Evolutionary conservation across 192 early-diverging fungal genomes (phyloP).

Genomic region (Linnemannia exigua): DNA sequence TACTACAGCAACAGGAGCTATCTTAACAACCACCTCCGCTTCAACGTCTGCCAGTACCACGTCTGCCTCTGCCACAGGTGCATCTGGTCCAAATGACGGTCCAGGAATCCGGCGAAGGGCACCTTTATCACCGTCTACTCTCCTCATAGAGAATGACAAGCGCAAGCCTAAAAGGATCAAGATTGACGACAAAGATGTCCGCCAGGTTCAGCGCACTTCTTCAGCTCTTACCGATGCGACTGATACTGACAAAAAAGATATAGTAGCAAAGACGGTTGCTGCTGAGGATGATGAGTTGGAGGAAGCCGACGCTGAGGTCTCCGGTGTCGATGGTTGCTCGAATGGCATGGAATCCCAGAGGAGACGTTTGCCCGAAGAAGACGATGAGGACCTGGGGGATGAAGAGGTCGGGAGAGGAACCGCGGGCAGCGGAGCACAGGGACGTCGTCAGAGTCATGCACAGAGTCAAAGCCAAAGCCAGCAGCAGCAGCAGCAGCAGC

Average conservation of each 20-base stretch:
- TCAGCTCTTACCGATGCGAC: constrained; percentile 7
- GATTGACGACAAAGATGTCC: constrained; percentile 44
- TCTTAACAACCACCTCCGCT: background rate
- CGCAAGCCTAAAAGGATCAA: constrained; percentile 49
- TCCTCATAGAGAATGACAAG: constrained; percentile 18
- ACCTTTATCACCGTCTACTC: constrained; percentile 14
- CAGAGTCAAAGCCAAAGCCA: constrained; percentile 5
- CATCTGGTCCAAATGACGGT: background rate
- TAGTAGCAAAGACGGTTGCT: background rate
- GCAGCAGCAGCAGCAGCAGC: too few relatives aligned
- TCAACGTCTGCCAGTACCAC: background rate
- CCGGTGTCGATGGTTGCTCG: constrained; percentile 1
- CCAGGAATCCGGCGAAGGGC: constrained; percentile 11
- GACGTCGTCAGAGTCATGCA: background rate
- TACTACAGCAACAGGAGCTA: background rate
- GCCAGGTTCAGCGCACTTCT: constrained; percentile 34
- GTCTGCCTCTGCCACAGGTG: background rate
- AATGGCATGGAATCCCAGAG: constrained; percentile 1
- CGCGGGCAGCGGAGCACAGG: background rate
- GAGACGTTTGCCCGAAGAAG: constrained; percentile 32
- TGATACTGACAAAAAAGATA: constrained; percentile 9
- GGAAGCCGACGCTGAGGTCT: constrained; percentile 9
- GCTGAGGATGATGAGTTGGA: constrained; percentile 43
- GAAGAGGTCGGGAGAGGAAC: constrained; percentile 6
- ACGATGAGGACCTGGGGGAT: constrained; percentile 40